Evolutionary conservation across 305 asterid genomes (phyloP), one percentile per base, ranked within the genome.

Genomic region (Plantago coronopus): DNA sequence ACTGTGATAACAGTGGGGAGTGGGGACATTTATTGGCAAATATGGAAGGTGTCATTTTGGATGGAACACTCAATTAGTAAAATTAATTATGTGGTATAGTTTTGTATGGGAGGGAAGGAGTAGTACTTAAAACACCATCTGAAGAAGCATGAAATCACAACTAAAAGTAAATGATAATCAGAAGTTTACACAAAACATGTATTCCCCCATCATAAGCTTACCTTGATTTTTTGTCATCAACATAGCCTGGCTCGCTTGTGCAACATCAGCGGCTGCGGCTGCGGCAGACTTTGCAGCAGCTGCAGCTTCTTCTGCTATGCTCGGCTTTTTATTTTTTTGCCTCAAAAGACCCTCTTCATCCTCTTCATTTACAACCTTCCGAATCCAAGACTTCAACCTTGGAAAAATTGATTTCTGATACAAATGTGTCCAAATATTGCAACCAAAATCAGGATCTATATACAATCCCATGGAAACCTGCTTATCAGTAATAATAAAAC

Each of bases 281-380:
- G 99, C 99, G 0, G 97, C 99, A 5, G 96, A 73, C 80, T 89
- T 89, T 57, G 97, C 97, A 72, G 99, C 94, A 59, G 78, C 82
- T 11, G 88, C 80, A 71, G 95, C 88, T 76, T 93, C 97, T 79
- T 87, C 95, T 48, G 82, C 96, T 57, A 81, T 56, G 76, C 69
- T 87, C 49, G 87, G 91, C 74, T 74, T 88, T 38, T 73, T 59
- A 42, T 58, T 48, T 18, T 49, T 48, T 72, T 74, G 71, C 75
- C 66, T 73, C 25, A 62, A 53, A 46, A 22, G 70, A 58, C 61
- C 76, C 72, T 78, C 79, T 31, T 76, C 91, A 77, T 76, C 81
- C 68, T 85, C 96, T 64, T 87, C 95, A 57, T 63, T 34, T 51
- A 78, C 87, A 72, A 85, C 83, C 79, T 78, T 83, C 70, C 94